Evolutionary conservation across 305 asterid species (phyloP).

Genomic region (Solanum aculeatissimum): DNA sequence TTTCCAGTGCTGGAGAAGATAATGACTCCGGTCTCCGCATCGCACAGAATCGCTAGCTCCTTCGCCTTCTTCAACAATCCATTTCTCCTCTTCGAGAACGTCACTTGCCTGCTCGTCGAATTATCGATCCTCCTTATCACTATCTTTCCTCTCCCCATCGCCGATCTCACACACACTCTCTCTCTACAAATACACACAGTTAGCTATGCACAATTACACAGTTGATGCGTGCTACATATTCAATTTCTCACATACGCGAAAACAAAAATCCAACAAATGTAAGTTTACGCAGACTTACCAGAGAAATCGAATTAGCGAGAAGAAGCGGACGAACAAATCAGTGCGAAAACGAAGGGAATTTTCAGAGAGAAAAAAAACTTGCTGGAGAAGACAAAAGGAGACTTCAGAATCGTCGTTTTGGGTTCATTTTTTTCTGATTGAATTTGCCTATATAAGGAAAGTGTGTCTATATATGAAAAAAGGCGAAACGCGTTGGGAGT

Average conservation of each 20-base stretch:
- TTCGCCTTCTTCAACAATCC: conserved; percentile 32
- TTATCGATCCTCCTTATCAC: conserved; percentile 32
- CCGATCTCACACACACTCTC: neutral
- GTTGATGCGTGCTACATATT: no score
- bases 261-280: neutral
- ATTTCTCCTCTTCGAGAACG: conserved; percentile 31
- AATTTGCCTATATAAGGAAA: conserved; percentile 26
- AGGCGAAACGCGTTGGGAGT: neutral
- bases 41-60: conserved; percentile 28
- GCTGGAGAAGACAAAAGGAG: conserved; percentile 21
- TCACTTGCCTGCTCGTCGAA: conserved; percentile 34
- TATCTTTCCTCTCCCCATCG: conserved; percentile 35
- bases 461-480: conserved; percentile 2
- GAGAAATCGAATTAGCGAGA: neutral
- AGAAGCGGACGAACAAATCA: neutral
- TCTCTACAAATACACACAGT: neutral
- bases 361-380: neutral
- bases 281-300: neutral
- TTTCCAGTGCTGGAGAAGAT: conserved; percentile 32
- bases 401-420: neutral
- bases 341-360: neutral
- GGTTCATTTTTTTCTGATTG: neutral
- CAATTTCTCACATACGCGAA: neutral
- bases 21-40: conserved; percentile 32
- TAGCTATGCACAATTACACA: neutral